These are phyloP conservation scores for Triticum dicoccoides DNA, from an alignment of 176 grass and related monocot species.

Conservation along the genomic window DNA sequence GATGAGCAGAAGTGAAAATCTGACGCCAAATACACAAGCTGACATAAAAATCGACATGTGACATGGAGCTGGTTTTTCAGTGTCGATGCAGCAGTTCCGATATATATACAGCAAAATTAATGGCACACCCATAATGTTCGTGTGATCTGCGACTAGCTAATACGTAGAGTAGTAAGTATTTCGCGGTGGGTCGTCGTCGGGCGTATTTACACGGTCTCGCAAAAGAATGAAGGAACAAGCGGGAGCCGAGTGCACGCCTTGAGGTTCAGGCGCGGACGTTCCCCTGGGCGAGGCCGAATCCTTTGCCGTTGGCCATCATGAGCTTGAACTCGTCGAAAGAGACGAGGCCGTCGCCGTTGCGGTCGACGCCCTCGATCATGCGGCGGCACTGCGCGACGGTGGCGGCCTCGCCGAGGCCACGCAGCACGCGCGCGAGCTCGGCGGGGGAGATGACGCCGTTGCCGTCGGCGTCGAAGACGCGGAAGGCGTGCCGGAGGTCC, in stretches of 20 bases:
- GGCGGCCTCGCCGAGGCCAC: conserved; percentile 62
- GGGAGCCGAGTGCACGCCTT: neutral
- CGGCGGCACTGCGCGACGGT: conserved; percentile 77
- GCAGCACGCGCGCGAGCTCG: conserved; percentile 65
- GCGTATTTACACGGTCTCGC: conserved; percentile 2
- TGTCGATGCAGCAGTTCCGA: neutral
- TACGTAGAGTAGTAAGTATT: neutral
- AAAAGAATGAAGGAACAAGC: conserved; percentile 20
- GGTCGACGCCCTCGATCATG: conserved; percentile 94
- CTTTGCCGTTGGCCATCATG: conserved; percentile 66
- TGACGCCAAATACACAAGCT: too few species aligned
- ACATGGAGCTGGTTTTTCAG: neutral
- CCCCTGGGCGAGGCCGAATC: neutral
- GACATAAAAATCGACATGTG: neutral
- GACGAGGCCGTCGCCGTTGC: conserved; percentile 70
- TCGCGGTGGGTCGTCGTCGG: neutral
- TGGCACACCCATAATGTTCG: neutral
- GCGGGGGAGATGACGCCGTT: conserved; percentile 71
- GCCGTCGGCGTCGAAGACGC: conserved; percentile 75
- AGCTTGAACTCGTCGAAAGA: conserved; percentile 92
- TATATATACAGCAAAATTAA: neutral
- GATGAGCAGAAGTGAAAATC: too few species aligned
- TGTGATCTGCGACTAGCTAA: conserved; percentile 1
- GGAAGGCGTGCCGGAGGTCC: conserved; percentile 80
- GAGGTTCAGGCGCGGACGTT: neutral